phyloP scores from a whole-genome alignment of 768 basidiomycete genomes.

The Lentinula edodes region DNA sequence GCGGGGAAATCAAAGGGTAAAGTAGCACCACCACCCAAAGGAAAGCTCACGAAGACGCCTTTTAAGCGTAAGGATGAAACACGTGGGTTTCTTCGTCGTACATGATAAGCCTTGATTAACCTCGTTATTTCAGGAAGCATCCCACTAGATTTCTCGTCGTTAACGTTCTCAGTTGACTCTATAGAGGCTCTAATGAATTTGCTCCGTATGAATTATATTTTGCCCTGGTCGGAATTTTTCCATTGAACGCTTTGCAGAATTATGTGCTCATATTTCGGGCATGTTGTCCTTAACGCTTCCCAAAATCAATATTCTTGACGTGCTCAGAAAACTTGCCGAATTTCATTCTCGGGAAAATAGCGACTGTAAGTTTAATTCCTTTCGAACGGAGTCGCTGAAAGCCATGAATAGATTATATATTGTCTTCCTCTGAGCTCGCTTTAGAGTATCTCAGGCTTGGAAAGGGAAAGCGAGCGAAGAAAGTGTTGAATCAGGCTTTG shows the following conservation, averaged over 20 bases:
- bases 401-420: slow-evolving; percentile 47
- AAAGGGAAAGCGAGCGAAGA: slow-evolving; percentile 58
- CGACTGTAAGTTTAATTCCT: slow-evolving; percentile 36
- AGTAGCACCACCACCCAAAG: background rate
- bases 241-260: slow-evolving; percentile 31
- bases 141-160: background rate
- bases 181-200: background rate
- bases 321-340: slow-evolving; percentile 58
- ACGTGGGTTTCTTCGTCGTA: slow-evolving; percentile 7
- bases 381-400: background rate
- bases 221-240: background rate
- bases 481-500: slow-evolving; percentile 58
- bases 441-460: slow-evolving; percentile 79
- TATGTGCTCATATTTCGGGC: slow-evolving; percentile 58
- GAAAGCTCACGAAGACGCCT: slow-evolving; percentile 19
- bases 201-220: background rate
- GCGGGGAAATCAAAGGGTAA: slow-evolving; percentile 9
- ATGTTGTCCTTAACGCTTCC: slow-evolving; percentile 60
- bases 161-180: background rate
- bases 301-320: slow-evolving; percentile 63
- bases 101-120: background rate
- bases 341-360: slow-evolving; percentile 31
- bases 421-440: slow-evolving; percentile 65
- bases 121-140: background rate
- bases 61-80: slow-evolving; percentile 34